These are phyloP conservation scores for Dactylellina sp. DNA, from an alignment of 2,329 filamentous ascomycete species.

Conservation along the genomic window DNA sequence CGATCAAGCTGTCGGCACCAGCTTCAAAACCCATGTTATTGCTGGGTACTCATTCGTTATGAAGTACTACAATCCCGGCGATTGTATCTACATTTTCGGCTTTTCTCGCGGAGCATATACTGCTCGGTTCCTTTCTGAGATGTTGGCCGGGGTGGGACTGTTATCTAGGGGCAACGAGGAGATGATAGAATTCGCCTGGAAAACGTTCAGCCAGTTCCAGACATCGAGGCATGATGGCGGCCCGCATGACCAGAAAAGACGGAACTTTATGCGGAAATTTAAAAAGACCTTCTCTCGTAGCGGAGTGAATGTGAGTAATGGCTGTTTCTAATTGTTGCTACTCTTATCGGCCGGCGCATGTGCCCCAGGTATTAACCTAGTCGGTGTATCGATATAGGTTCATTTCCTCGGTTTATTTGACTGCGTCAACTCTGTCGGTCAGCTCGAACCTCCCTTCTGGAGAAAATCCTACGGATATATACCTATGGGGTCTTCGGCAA, in stretches of 20 bases:
- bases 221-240: conserved; percentile 59
- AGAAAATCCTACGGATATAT: conserved; percentile 65
- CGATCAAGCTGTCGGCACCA: conserved; percentile 66
- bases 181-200: conserved; percentile 68
- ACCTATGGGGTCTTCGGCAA: conserved; percentile 65
- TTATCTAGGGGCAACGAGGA: conserved; percentile 69
- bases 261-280: conserved; percentile 62
- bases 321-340: not conserved
- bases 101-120: conserved; percentile 70
- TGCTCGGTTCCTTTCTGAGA: conserved; percentile 69
- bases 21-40: conserved; percentile 69
- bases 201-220: conserved; percentile 61
- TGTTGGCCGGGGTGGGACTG: conserved; percentile 68
- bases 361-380: too few species aligned
- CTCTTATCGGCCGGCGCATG: too few species aligned
- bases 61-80: conserved; percentile 67
- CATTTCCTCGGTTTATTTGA: conserved; percentile 71
- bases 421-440: conserved; percentile 68
- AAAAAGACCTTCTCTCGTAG: conserved; percentile 67
- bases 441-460: conserved; percentile 63
- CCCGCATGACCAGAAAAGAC: conserved; percentile 58
- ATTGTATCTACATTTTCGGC: conserved; percentile 70
- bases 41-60: conserved; percentile 70
- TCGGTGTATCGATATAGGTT: conserved; percentile 61
- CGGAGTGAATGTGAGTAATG: conserved; percentile 64